These are phyloP conservation scores for Schoenoplectus tabernaemontani DNA, from an alignment of 202 grass and related monocot genomes.

Conservation along the genomic window DNA sequence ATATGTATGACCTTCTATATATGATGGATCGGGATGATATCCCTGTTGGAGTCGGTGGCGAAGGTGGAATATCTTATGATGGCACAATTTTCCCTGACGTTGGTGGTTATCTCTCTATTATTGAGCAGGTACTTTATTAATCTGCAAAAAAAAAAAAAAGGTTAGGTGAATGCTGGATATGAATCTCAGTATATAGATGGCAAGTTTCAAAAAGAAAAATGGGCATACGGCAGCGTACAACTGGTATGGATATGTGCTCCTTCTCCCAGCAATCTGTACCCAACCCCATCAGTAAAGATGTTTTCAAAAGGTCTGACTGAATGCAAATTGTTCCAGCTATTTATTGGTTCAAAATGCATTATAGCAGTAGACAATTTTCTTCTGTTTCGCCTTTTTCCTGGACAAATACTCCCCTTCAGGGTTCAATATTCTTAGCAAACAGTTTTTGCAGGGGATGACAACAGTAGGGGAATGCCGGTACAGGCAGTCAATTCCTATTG, in stretches of 20 bases:
- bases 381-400: background rate
- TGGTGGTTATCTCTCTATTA: conserved; percentile 19
- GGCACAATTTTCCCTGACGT: conserved; percentile 42
- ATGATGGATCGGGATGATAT: conserved; percentile 73
- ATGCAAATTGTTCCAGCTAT: background rate
- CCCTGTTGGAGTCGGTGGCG: conserved; percentile 47
- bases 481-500: conserved; percentile 40
- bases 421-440: conserved; percentile 13
- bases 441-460: conserved; percentile 38
- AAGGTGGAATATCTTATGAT: conserved; percentile 46
- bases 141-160: background rate
- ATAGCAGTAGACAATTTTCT: background rate
- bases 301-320: background rate
- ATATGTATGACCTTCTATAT: conserved; percentile 59
- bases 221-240: background rate
- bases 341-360: background rate
- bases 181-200: background rate
- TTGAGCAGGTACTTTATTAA: background rate
- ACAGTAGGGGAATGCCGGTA: conserved; percentile 56
- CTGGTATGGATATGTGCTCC: background rate
- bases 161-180: background rate
- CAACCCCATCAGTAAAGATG: too few relatives aligned
- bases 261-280: too few relatives aligned
- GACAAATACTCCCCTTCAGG: background rate
- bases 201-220: background rate